phyloP scores from a whole-genome alignment of 352 stramenopile genomes.

The Phytophthora citrophthora region DNA sequence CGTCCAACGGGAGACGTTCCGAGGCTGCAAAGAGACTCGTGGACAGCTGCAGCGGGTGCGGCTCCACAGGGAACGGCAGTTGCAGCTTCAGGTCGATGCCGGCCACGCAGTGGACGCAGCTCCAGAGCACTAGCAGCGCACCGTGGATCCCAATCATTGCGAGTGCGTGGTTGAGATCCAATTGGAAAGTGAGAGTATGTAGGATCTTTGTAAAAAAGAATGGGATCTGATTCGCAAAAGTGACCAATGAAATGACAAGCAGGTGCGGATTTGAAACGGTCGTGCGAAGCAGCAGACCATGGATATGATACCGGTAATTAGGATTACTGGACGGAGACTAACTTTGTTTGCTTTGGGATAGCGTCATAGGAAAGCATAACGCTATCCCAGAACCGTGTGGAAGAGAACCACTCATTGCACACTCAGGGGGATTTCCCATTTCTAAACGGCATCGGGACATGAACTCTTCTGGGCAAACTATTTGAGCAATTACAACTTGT shows the following conservation, averaged over 20 bases:
- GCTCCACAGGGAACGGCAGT: slow-evolving; percentile 60
- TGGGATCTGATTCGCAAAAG: neutral
- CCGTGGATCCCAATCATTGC: slow-evolving; percentile 12
- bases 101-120: slow-evolving; percentile 6
- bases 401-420: too few relatives aligned
- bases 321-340: slow-evolving; percentile 8
- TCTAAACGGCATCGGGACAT: too few relatives aligned
- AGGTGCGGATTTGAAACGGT: too few relatives aligned
- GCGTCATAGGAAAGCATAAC: too few relatives aligned
- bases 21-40: slow-evolving; percentile 56
- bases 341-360: too few relatives aligned
- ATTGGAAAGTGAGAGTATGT: slow-evolving; percentile 21
- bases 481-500: too few relatives aligned
- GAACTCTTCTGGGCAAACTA: too few relatives aligned
- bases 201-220: slow-evolving; percentile 10
- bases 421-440: too few relatives aligned
- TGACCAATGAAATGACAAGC: too few relatives aligned
- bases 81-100: slow-evolving; percentile 24
- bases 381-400: too few relatives aligned
- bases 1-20: slow-evolving; percentile 39
- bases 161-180: slow-evolving; percentile 16
- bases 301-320: neutral
- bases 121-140: slow-evolving; percentile 27
- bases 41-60: slow-evolving; percentile 61
- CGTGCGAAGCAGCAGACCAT: too few relatives aligned